These are phyloP conservation scores for Backusella mclennaniae DNA, from an alignment of 192 early-diverging fungal genomes.

Conservation along the genomic window DNA sequence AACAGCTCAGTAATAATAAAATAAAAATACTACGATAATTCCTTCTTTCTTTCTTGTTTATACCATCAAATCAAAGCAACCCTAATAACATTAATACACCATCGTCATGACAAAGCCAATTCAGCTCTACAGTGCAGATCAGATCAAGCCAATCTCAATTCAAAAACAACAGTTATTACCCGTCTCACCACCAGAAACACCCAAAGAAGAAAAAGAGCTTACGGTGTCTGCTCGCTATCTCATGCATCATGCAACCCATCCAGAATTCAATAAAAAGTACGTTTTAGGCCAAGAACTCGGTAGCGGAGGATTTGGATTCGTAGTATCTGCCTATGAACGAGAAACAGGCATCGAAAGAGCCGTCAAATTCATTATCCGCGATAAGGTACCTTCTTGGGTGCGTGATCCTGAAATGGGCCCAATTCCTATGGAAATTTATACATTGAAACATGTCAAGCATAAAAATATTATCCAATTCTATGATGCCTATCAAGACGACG, in stretches of 20 bases:
- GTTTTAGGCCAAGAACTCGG: constrained; percentile 48
- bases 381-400: constrained; percentile 52
- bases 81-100: neutral
- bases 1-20: neutral
- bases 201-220: neutral
- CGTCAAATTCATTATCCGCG: constrained; percentile 69
- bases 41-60: neutral
- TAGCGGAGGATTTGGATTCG: constrained; percentile 71
- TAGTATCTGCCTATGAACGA: constrained; percentile 51
- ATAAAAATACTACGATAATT: neutral
- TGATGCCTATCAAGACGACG: constrained; percentile 45
- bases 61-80: neutral
- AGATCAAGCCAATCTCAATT: neutral
- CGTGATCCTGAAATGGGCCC: constrained; percentile 45
- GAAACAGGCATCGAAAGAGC: constrained; percentile 59
- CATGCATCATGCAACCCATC: neutral
- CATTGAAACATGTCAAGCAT: constrained; percentile 53
- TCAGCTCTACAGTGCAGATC: neutral
- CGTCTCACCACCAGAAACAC: neutral
- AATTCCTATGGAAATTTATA: constrained; percentile 56
- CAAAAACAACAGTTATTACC: neutral
- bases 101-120: neutral
- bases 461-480: constrained; percentile 62
- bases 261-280: constrained; percentile 13
- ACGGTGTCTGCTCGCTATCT: neutral